These are phyloP conservation scores for Aspergillus niger DNA, from an alignment of 2,329 filamentous ascomycete genomes.

Conservation along the genomic window DNA sequence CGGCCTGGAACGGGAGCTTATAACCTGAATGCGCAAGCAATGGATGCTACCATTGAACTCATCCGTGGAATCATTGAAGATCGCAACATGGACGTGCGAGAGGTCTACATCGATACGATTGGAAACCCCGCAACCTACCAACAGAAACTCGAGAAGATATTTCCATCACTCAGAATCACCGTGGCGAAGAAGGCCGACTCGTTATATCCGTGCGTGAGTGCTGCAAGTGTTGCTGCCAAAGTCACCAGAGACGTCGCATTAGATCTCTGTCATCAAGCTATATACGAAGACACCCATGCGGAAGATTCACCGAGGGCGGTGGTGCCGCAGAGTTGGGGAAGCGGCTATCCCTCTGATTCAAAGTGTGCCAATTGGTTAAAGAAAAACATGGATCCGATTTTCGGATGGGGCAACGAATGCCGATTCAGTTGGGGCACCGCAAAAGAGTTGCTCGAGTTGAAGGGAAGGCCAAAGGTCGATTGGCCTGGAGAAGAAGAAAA, in stretches of 20 bases:
- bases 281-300: constrained; percentile 37
- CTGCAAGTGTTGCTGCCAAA: constrained; percentile 92
- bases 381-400: constrained; percentile 84
- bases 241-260: constrained; percentile 90
- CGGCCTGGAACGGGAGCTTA: constrained; percentile 59
- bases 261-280: constrained; percentile 70
- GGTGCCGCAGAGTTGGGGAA: constrained; percentile 69
- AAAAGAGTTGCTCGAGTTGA: constrained; percentile 87
- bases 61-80: constrained; percentile 74
- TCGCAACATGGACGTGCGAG: constrained; percentile 73
- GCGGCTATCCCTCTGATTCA: constrained; percentile 87
- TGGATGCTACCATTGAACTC: constrained; percentile 84
- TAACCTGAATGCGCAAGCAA: constrained; percentile 94
- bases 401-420: constrained; percentile 93
- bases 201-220: constrained; percentile 88
- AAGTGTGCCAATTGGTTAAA: constrained; percentile 80
- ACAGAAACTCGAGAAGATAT: constrained; percentile 77
- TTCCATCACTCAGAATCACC: constrained; percentile 73
- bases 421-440: constrained; percentile 95
- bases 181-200: constrained; percentile 92
- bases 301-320: constrained; percentile 34
- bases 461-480: constrained; percentile 71
- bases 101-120: constrained; percentile 95
- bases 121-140: constrained; percentile 83
- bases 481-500: constrained; percentile 79